Evolutionary conservation across 345 rosid genomes (phyloP), one percentile per base, ranked within the genome.

Genomic region (Zanthoxylum bungeanum): DNA sequence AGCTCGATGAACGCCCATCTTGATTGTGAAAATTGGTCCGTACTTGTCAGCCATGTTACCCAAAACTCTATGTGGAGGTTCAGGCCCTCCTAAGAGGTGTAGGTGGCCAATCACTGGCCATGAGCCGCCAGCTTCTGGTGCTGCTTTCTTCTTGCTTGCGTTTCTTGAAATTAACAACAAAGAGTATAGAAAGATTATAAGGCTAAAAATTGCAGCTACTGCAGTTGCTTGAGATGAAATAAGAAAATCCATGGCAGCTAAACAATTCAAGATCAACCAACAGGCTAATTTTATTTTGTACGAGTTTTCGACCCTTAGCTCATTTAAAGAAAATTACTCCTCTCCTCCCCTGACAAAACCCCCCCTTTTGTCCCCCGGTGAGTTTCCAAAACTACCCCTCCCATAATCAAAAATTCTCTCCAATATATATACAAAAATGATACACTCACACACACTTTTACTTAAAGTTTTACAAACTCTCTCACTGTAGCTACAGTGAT

Each of bases 101-200:
- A 84, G 76, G 65, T 84, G 85, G 31, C 88, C 88, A 14, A 84
- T 73, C 4, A 82, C 12, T 14, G 82, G 88, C 85, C 84, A 84
- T 16, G 84, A 74, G 22, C 77, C 78, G 1, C 73, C 72, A 2
- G 76, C 79, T 39, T 51, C 60, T 1, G 77, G 80, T 49, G 76
- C 33, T 68, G 30, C 22, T 53, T 30, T 71, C 30, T 34, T 22
- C 12, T 68, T 44, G 33, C 44, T 59, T 36, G 60, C 3, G 4
- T 14, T 42, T 42, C 47, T 42, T 42, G 47, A 42, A 42, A 12
- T 19, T 42, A 14, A 42, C 47, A 14, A 42, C 5, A 6, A 42
- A 1, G 47, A 11, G 47, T 42, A 14, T 4, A 42, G 47, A 42
- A 42, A 11, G 47, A 42, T 3, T 3, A 11, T 2, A 42, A 42